Evolutionary conservation across 2,329 filamentous ascomycete species (phyloP).

Genomic region (Aspergillus viridinutans): DNA sequence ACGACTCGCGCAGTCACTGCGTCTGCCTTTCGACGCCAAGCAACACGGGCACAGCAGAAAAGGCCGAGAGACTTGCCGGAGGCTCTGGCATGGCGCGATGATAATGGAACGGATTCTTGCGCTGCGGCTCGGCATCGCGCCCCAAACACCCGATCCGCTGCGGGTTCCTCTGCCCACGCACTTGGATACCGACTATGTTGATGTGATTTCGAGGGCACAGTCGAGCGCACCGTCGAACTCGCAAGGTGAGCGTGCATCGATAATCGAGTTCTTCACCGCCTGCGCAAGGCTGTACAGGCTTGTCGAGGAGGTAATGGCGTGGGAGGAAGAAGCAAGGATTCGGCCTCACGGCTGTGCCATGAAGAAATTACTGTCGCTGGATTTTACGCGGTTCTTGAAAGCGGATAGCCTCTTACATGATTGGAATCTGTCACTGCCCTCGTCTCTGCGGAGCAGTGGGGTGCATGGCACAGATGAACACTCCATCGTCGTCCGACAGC

Average conservation of each 20-base stretch:
- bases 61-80: constrained; percentile 17
- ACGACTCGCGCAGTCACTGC: constrained; percentile 16
- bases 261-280: constrained; percentile 21
- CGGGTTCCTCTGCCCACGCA: constrained; percentile 19
- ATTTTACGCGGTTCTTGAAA: constrained; percentile 13
- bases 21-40: constrained; percentile 14
- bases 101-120: constrained; percentile 22
- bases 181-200: constrained; percentile 22
- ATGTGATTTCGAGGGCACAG: constrained; percentile 12
- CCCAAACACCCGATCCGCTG: constrained; percentile 14
- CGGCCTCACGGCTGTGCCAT: constrained; percentile 9
- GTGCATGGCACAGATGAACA: constrained; percentile 3
- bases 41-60: constrained; percentile 11
- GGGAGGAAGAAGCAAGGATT: constrained; percentile 19
- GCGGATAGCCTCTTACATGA: constrained; percentile 17
- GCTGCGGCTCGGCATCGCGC: constrained; percentile 15
- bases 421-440: constrained; percentile 21
- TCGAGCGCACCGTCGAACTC: constrained; percentile 3
- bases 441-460: constrained; percentile 11
- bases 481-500: constrained; percentile 18
- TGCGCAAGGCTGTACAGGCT: constrained; percentile 19
- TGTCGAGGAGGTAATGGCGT: constrained; percentile 17
- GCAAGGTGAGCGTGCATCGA: constrained; percentile 17
- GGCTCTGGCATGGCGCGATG: constrained; percentile 24
- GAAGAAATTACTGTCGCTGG: constrained; percentile 19